These are phyloP conservation scores for Karstenula rhodostoma DNA, from an alignment of 2,329 filamentous ascomycete genomes.

Conservation along the genomic window DNA sequence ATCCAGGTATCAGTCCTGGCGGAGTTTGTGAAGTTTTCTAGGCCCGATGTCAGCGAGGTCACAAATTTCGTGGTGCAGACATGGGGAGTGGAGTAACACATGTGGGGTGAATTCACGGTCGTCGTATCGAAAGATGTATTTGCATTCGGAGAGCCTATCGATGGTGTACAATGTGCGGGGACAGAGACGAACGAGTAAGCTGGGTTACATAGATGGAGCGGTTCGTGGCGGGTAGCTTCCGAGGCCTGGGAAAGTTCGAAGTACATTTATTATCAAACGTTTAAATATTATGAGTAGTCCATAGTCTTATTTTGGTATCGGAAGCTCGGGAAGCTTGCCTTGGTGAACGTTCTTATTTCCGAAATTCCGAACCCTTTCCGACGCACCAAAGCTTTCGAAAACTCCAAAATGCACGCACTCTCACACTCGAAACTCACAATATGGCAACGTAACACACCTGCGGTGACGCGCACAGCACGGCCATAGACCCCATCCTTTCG, in stretches of 20 bases:
- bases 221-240: constrained; percentile 59
- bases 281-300: not conserved
- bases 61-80: constrained; percentile 31
- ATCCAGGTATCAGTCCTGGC: constrained; percentile 16
- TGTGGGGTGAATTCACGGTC: constrained; percentile 28
- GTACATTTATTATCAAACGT: not conserved
- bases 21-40: constrained; percentile 26
- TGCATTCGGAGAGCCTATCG: constrained; percentile 29
- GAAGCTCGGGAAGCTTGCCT: not conserved
- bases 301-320: not conserved
- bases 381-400: not conserved
- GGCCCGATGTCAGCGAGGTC: constrained; percentile 18
- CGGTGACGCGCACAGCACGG: not conserved
- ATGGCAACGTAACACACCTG: not conserved
- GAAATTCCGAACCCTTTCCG: constrained; percentile 1
- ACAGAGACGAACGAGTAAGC: constrained; percentile 63
- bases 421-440: not conserved
- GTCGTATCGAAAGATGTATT: constrained; percentile 26
- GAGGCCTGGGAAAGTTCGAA: constrained; percentile 47
- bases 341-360: not conserved
- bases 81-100: constrained; percentile 34
- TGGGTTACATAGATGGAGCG: constrained; percentile 68
- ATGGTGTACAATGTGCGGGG: constrained; percentile 62
- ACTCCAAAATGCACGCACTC: not conserved
- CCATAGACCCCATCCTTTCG: not conserved